A percentile compares a stretch with the other conserved stretches of the same genome.
These are phyloP conservation scores for Olyra latifolia DNA, from an alignment of 176 grass and related monocot species.

Conservation along the genomic window DNA sequence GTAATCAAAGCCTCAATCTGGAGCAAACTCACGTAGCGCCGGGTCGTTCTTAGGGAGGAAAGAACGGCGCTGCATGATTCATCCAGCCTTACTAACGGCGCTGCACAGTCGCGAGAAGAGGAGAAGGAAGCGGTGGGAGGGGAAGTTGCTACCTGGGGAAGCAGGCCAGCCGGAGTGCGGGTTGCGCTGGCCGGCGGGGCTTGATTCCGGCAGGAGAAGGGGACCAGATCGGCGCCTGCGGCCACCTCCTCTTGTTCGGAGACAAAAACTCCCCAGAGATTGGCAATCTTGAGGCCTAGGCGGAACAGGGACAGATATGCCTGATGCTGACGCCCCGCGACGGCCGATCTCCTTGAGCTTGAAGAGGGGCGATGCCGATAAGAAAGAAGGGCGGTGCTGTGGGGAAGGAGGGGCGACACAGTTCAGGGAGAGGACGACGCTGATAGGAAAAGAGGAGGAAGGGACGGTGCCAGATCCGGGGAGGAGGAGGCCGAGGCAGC, in stretches of 20 bases:
- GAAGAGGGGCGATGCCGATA: too few relatives aligned
- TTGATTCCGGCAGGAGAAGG: background rate
- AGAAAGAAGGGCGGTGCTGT: too few relatives aligned
- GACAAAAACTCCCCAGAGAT: background rate
- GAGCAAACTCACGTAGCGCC: too few relatives aligned
- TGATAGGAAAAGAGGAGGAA: too few relatives aligned
- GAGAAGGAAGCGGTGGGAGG: background rate
- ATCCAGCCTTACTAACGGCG: too few relatives aligned
- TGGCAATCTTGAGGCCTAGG: background rate
- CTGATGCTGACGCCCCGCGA: slow-evolving; percentile 33
- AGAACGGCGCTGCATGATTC: background rate
- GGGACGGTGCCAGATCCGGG: too few relatives aligned
- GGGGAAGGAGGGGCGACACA: too few relatives aligned
- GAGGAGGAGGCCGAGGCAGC: too few relatives aligned
- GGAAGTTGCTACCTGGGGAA: background rate
- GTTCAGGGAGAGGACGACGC: too few relatives aligned
- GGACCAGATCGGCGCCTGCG: slow-evolving; percentile 37
- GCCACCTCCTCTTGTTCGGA: slow-evolving; percentile 29
- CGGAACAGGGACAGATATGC: background rate
- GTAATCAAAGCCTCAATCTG: background rate
- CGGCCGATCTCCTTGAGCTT: background rate
- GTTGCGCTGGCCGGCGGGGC: background rate
- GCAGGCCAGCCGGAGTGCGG: background rate
- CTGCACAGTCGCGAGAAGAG: too few relatives aligned
- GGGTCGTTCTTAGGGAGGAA: background rate